Conservation (phyloP, 306 rosid species). For the Gillenia trifoliata region DNA sequence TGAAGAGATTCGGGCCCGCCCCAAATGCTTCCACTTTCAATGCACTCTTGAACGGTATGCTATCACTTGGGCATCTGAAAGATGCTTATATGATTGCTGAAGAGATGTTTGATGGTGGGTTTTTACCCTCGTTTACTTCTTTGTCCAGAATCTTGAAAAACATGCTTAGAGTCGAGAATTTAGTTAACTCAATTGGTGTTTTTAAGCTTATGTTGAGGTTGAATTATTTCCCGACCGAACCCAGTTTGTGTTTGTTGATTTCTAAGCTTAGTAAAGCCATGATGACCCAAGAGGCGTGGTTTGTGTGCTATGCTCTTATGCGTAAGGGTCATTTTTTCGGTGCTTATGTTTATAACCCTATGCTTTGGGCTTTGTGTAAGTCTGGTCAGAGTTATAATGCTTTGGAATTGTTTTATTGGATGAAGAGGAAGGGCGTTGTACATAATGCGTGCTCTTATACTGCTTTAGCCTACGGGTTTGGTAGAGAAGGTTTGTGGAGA, state of each 20-base stretch:
- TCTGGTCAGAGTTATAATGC: constrained; percentile 30
- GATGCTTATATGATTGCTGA: constrained; percentile 29
- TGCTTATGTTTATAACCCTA: constrained; percentile 26
- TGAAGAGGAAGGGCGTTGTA: constrained; percentile 38
- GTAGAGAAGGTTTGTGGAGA: constrained; percentile 34
- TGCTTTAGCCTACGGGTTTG: constrained; percentile 41
- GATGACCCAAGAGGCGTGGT: constrained; percentile 26
- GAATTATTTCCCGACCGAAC: constrained; percentile 30
- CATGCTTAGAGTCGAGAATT: constrained; percentile 17
- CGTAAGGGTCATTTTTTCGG: constrained; percentile 15
- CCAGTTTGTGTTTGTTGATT: constrained; percentile 24
- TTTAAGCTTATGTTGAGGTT: constrained; percentile 37
- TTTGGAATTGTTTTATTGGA: constrained; percentile 30
- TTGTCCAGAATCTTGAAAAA: constrained; percentile 33
- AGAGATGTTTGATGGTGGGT: constrained; percentile 34
- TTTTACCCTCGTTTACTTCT: constrained; percentile 30
- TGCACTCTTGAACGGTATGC: constrained; percentile 35
- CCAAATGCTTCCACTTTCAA: constrained; percentile 47
- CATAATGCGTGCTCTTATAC: constrained; percentile 38
- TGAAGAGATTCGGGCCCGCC: constrained; percentile 36
- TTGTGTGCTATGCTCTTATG: constrained; percentile 16
- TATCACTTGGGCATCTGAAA: constrained; percentile 20
- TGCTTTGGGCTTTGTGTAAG: constrained; percentile 43
- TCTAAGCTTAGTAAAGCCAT: constrained; percentile 29
- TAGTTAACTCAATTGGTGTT: constrained; percentile 19